Conservation (phyloP, 1,139 yeast genomes). For the Suhomyces choctaworum region DNA sequence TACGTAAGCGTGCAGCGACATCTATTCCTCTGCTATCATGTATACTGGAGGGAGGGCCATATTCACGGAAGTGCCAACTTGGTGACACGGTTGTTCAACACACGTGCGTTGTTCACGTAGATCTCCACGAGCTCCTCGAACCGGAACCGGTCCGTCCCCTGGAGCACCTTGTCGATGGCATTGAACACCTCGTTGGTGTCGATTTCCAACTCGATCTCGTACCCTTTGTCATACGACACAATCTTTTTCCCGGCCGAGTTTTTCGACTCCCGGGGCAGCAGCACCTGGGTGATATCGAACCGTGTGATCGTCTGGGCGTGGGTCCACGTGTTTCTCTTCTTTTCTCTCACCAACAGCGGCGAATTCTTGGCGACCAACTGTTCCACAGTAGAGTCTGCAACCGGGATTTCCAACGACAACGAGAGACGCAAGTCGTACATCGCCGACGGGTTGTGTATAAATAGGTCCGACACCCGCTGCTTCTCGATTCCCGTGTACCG, state of each 20-base stretch:
- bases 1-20: constrained; percentile 2
- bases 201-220: constrained; percentile 73
- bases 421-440: constrained; percentile 77
- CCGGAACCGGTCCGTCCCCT: constrained; percentile 56
- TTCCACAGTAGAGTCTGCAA: constrained; percentile 53
- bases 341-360: constrained; percentile 57
- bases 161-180: constrained; percentile 56
- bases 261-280: constrained; percentile 47
- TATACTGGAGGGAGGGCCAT: too few species aligned
- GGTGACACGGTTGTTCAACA: constrained; percentile 47
- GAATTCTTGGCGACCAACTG: constrained; percentile 37
- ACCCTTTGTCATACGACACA: constrained; percentile 40
- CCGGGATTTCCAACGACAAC: constrained; percentile 74
- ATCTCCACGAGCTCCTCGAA: constrained; percentile 73
- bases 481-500: constrained; percentile 72
- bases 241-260: constrained; percentile 42
- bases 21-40: too few species aligned
- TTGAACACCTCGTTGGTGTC: constrained; percentile 62
- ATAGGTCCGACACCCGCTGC: constrained; percentile 67
- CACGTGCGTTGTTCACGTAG: constrained; percentile 68
- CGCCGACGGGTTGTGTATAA: constrained; percentile 73
- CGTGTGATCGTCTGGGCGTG: constrained; percentile 70
- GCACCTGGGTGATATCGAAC: constrained; percentile 68
- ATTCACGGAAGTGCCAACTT: constrained; percentile 33
- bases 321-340: constrained; percentile 62